Percentiles rank a stretch among this genome's conserved stretches.
Conservation (phyloP, 805 yeast species). For the Candida xiaguanensis region DNA sequence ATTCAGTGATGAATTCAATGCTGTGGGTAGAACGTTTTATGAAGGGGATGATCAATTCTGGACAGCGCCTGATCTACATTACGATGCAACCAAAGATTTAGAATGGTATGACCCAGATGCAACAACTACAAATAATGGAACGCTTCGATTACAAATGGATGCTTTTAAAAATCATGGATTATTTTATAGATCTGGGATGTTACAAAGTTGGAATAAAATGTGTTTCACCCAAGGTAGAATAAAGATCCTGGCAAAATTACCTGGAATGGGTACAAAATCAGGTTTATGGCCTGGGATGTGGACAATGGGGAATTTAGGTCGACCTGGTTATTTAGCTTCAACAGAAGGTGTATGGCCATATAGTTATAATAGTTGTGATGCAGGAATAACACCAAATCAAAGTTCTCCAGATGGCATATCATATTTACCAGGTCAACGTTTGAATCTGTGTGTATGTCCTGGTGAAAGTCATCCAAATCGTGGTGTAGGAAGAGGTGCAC, state of each 20-base stretch:
- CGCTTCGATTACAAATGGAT: constrained; percentile 33
- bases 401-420: constrained; percentile 40
- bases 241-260: constrained; percentile 30
- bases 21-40: constrained; percentile 41
- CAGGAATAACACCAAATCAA: constrained; percentile 40
- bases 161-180: constrained; percentile 34
- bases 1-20: constrained; percentile 41
- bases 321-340: constrained; percentile 36
- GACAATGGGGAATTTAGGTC: constrained; percentile 41
- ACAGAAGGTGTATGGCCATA: constrained; percentile 43
- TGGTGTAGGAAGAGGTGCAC: constrained; percentile 39
- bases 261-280: constrained; percentile 31
- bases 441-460: constrained; percentile 31
- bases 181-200: constrained; percentile 38
- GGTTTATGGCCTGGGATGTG: constrained; percentile 43
- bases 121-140: constrained; percentile 36
- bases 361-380: constrained; percentile 36
- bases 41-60: constrained; percentile 44
- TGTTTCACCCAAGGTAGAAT: constrained; percentile 35
- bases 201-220: constrained; percentile 37
- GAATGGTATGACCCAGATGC: constrained; percentile 46
- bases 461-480: constrained; percentile 36
- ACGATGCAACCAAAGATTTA: constrained; percentile 41
- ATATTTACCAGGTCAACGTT: constrained; percentile 36
- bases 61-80: constrained; percentile 37